A percentile compares a stretch with the other conserved stretches of the same genome.
Conservation (phyloP, 208 protist genomes). For the Tritrichomonas musculus region DNA sequence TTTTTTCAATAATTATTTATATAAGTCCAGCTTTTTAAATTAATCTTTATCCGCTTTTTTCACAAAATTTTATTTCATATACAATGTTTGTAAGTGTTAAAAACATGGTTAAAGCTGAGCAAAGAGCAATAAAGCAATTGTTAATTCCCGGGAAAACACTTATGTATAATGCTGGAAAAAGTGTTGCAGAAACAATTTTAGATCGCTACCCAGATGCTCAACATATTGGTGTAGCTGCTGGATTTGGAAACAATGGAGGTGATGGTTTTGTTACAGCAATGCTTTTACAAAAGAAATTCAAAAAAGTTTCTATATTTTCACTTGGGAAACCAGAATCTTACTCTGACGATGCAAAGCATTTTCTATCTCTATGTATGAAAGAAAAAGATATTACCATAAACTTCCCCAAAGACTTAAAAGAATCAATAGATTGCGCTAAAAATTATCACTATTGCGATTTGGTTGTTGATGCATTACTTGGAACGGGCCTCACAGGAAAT, state of each 20-base stretch:
- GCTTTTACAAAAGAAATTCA: background rate
- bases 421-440: background rate
- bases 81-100: background rate
- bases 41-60: no score
- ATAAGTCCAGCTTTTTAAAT: no score
- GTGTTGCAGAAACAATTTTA: background rate
- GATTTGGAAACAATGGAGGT: background rate
- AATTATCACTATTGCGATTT: background rate
- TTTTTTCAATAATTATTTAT: no score
- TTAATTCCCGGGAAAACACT: background rate
- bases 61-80: no score
- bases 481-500: background rate
- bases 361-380: background rate
- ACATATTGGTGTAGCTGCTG: background rate
- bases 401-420: background rate
- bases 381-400: background rate
- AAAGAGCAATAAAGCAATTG: background rate
- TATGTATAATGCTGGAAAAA: constrained; percentile 2
- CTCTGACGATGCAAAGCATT: background rate
- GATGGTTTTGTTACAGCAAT: background rate
- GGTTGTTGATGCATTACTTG: background rate
- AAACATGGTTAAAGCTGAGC: background rate
- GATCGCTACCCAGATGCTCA: background rate
- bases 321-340: background rate
- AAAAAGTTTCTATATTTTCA: background rate